Conservation (phyloP, 2,329 filamentous ascomycete genomes). For the Venturia nashicola region DNA sequence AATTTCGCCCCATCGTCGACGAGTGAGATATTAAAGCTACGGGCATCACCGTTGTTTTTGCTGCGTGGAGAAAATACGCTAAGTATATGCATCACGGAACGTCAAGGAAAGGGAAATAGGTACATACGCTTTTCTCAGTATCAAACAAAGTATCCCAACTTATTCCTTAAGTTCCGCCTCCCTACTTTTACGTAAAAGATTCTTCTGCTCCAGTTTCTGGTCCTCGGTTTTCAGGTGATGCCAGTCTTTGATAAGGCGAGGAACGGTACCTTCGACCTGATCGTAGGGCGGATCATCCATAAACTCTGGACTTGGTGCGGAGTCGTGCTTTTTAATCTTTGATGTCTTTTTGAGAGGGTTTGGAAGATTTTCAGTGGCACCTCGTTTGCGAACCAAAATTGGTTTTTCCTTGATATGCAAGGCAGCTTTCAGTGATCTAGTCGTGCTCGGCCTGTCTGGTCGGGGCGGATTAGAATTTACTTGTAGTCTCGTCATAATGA, state of each 20-base stretch:
- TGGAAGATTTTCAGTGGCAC: not conserved
- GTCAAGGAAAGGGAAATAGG: not conserved
- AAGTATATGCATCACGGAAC: not conserved
- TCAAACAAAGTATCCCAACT: not conserved
- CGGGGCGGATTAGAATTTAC: not conserved
- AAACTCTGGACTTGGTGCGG: not conserved
- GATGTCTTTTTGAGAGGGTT: not conserved
- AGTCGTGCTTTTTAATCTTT: not conserved
- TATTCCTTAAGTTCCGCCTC: not conserved
- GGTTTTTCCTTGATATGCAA: not conserved
- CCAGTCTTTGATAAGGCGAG: not conserved
- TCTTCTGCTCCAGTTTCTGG: not conserved
- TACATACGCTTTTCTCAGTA: not conserved
- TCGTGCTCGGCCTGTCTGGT: not conserved
- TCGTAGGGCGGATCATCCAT: not conserved
- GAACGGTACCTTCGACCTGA: not conserved
- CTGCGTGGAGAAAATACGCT: not conserved
- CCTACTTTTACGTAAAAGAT: not conserved
- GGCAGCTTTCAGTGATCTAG: not conserved
- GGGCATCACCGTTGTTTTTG: not conserved
- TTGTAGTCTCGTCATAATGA: not conserved
- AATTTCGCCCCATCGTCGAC: not conserved
- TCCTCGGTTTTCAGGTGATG: not conserved
- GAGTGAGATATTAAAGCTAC: not conserved
- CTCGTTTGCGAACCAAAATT: not conserved